Conservation (phyloP, 441 rosid genomes). For the Croton laevigatus region DNA sequence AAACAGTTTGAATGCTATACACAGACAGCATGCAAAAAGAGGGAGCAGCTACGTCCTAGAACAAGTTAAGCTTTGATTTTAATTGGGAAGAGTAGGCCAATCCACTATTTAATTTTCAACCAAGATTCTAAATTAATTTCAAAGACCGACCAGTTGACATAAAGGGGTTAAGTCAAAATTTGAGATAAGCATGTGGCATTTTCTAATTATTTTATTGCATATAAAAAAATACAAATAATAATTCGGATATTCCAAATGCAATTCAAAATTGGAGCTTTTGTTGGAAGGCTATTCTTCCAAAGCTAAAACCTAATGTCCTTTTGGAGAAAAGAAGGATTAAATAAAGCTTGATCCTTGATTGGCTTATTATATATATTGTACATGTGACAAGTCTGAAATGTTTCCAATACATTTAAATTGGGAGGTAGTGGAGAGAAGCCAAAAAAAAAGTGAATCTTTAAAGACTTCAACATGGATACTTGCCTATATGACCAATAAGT, state of each 20-base stretch:
- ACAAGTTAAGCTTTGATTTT: constrained; percentile 3
- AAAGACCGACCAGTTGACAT: no score
- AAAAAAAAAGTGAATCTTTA: not conserved
- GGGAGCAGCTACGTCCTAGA: not conserved
- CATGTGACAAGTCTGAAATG: not conserved
- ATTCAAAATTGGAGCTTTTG: not conserved
- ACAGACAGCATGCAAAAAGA: no score
- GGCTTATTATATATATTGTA: not conserved
- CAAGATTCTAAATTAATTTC: no score
- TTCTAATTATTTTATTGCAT: no score
- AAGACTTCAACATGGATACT: no score
- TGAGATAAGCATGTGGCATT: no score
- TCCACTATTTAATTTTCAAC: no score
- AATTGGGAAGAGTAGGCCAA: no score
- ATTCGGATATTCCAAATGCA: no score
- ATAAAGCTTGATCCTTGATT: not conserved
- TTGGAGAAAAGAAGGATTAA: not conserved
- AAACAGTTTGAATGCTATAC: no score
- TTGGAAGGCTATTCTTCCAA: not conserved
- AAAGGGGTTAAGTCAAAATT: no score
- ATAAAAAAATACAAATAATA: not conserved
- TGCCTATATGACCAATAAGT: not conserved
- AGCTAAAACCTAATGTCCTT: not conserved
- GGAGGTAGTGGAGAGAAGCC: not conserved
- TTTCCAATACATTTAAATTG: not conserved